Evolutionary conservation across 768 basidiomycete genomes (phyloP), one percentile per base, ranked within the genome.

Genomic region (Glaciozyma martinii): DNA sequence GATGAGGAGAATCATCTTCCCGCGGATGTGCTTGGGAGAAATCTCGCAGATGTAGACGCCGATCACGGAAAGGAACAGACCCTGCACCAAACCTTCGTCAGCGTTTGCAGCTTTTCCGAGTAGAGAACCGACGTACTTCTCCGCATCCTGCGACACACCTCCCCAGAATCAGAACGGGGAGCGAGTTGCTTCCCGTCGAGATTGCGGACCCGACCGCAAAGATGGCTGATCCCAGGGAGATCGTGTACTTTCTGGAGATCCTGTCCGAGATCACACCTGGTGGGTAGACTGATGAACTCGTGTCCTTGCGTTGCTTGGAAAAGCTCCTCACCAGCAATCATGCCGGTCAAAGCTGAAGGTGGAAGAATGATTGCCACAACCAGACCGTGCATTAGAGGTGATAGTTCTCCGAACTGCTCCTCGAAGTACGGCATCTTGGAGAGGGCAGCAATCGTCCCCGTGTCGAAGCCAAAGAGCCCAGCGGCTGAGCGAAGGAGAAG

Each of bases 361-460:
- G 72, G 44, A 27, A 74, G 71, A 32, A 68, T 68, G 54, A 71
- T 63, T 3, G 71, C 63, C 6, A 68, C 66, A 46, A 80, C 76
- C 19, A 81, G 71, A 30, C 81, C 80, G 33, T 80, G 78, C 49
- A 79, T 62, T 12, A 76, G 74, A 0, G 80, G 76, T 16, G 76
- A 74, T 21, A 80, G 72, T 30, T 59, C 57, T 21, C 77, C 77
- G 65, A 81, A 80, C 21, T 76, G 76, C 10, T 65, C 32, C 58
- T 74, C 65, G 68, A 83, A 82, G 25, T 80, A 77, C 2, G 75
- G 64, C 82, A 82, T 82, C 43, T 79, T 77, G 3, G 77, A 81
- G 40, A 82, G 73, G 40, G 81, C 78, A 2, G 80, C 82, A 25
- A 81, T 79, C 13, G 74, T 32, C 71, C 73, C 49, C 67, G 60